These are phyloP conservation scores for Jamesozyma lodderae DNA, from an alignment of 805 yeast species.

Conservation along the genomic window DNA sequence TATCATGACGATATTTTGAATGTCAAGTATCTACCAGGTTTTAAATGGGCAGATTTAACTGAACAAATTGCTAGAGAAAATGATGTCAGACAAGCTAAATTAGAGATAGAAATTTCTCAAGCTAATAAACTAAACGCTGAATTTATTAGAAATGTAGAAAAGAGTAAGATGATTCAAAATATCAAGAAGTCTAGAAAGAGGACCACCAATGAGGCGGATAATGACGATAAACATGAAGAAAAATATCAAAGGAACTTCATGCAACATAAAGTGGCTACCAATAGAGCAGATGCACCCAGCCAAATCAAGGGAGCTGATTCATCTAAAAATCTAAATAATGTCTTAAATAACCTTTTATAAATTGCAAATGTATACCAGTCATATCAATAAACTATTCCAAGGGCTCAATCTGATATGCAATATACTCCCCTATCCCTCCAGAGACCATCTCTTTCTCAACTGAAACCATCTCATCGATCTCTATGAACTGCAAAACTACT, in stretches of 20 bases:
- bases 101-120: slow-evolving; percentile 81
- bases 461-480: no score
- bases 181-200: slow-evolving; percentile 36
- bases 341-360: slow-evolving; percentile 46
- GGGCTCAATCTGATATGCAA: no score
- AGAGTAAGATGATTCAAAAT: slow-evolving; percentile 67
- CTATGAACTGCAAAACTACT: no score
- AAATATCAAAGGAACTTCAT: slow-evolving; percentile 47
- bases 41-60: slow-evolving; percentile 92
- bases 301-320: slow-evolving; percentile 34
- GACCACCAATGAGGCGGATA: slow-evolving; percentile 15
- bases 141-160: slow-evolving; percentile 76
- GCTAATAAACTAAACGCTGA: slow-evolving; percentile 80
- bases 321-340: slow-evolving; percentile 33
- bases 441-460: no score
- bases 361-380: not conserved
- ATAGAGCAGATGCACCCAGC: slow-evolving; percentile 53
- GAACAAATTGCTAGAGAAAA: slow-evolving; percentile 87
- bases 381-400: not conserved
- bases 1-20: slow-evolving; percentile 92
- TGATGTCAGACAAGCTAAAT: slow-evolving; percentile 77
- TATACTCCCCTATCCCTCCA: no score
- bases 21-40: slow-evolving; percentile 79
- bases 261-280: slow-evolving; percentile 61
- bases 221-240: slow-evolving; percentile 19